Percentiles rank a stretch among this genome's conserved stretches.
Conservation (phyloP, 1,284 basidiomycete genomes). For the Binderoboletus segoi region DNA sequence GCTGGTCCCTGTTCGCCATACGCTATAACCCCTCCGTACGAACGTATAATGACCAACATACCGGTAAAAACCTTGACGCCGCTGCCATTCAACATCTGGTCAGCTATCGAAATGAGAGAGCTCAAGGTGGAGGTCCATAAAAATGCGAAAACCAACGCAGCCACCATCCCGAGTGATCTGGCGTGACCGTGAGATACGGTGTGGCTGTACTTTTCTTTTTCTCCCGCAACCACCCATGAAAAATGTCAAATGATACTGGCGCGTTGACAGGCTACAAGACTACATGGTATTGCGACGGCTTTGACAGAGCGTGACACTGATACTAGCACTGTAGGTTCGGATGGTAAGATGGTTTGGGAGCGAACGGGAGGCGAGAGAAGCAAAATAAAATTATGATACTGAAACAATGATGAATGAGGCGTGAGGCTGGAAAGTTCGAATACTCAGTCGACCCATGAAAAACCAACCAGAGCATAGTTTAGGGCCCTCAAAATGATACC, state of each 20-base stretch:
- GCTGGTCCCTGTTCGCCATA: conserved; percentile 68
- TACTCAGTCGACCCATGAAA: conserved; percentile 22
- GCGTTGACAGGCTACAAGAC: conserved; percentile 37
- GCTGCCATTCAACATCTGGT: conserved; percentile 71
- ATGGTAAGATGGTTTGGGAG: conserved; percentile 14
- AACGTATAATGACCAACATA: conserved; percentile 41
- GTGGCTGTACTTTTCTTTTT: conserved; percentile 19
- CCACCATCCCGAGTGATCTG: conserved; percentile 9
- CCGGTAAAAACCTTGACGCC: conserved; percentile 93
- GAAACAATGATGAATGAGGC: conserved; percentile 22
- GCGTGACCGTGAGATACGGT: conserved; percentile 17
- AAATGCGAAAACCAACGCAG: conserved; percentile 21
- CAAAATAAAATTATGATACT: conserved; percentile 37
- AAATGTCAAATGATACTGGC: conserved; percentile 6
- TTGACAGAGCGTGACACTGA: conserved; percentile 28
- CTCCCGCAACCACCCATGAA: background rate
- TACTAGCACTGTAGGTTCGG: conserved; percentile 38
- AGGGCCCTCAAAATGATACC: conserved; percentile 15
- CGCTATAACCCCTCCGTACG: background rate
- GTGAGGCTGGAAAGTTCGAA: conserved; percentile 27
- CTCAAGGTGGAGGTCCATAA: conserved; percentile 11
- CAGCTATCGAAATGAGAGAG: conserved; percentile 12
- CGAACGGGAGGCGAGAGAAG: conserved; percentile 22
- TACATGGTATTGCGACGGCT: conserved; percentile 38
- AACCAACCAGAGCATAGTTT: conserved; percentile 28